Conservation (phyloP, 306 rosid species). For the Senna siamea region DNA sequence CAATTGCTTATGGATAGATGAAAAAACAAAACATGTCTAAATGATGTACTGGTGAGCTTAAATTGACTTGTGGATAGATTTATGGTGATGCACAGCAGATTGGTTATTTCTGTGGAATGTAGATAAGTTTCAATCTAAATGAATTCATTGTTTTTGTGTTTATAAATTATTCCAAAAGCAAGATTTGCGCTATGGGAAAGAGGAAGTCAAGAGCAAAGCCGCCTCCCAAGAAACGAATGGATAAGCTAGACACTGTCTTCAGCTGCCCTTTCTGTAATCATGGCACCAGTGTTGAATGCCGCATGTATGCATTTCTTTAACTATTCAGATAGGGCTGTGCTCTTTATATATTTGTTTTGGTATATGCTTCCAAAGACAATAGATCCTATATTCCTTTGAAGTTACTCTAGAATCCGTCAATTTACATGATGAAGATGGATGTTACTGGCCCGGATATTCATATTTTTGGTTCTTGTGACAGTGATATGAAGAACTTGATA, state of each 20-base stretch:
- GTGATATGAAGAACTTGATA: conserved; percentile 86
- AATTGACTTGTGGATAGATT: neutral
- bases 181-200: conserved; percentile 64
- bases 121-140: conserved; percentile 8
- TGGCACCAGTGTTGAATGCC: conserved; percentile 76
- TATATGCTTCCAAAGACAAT: neutral
- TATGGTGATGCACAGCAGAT: neutral
- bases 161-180: conserved; percentile 9
- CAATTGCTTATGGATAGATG: neutral
- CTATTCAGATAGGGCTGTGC: neutral
- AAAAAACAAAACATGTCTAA: neutral
- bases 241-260: conserved; percentile 82
- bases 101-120: neutral
- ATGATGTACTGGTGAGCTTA: conserved; percentile 6
- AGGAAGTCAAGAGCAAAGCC: conserved; percentile 81
- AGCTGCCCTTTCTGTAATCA: conserved; percentile 89
- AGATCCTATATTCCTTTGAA: neutral
- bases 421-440: neutral
- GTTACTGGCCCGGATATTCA: neutral
- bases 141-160: conserved; percentile 1
- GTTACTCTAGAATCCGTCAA: neutral
- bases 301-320: conserved; percentile 56
- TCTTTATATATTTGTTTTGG: neutral
- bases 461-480: conserved; percentile 44
- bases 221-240: conserved; percentile 78